These are phyloP conservation scores for Metarhizium sp. DNA, from an alignment of 2,329 filamentous ascomycete genomes.

Conservation along the genomic window DNA sequence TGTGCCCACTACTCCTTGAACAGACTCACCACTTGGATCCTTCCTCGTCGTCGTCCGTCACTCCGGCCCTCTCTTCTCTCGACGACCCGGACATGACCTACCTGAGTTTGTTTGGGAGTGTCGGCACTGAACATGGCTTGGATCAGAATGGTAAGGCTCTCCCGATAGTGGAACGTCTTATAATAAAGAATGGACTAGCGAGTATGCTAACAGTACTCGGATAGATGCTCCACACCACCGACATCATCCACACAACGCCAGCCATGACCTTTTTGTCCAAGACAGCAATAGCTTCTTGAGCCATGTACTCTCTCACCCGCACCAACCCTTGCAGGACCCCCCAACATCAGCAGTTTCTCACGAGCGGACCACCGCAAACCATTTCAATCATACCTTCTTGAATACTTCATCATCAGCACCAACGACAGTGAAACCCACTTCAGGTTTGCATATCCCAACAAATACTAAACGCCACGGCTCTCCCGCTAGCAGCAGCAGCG, in stretches of 20 bases:
- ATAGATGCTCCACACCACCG: neutral
- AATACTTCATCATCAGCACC: conserved; percentile 1
- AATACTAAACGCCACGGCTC: conserved; percentile 3
- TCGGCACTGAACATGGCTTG: neutral
- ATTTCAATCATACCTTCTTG: neutral
- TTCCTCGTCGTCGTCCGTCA: neutral
- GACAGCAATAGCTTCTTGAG: neutral
- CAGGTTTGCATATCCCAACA: neutral
- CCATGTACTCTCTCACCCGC: neutral
- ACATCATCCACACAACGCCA: neutral
- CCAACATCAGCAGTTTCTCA: conserved; percentile 1
- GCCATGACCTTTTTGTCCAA: conserved; percentile 1
- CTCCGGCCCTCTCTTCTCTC: neutral
- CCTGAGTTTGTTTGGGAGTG: conserved; percentile 2
- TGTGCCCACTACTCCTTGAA: neutral
- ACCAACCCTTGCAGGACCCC: neutral
- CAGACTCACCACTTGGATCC: neutral
- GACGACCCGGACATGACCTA: conserved; percentile 3
- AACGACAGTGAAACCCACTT: neutral
- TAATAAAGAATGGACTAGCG: neutral
- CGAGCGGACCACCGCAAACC: conserved; percentile 1
- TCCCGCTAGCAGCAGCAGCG: conserved; percentile 3
- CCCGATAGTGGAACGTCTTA: too few species aligned
- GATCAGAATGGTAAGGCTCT: neutral
- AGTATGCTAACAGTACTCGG: neutral